Conservation (phyloP, 345 rosid genomes). For the Erucastrum elatum region DNA sequence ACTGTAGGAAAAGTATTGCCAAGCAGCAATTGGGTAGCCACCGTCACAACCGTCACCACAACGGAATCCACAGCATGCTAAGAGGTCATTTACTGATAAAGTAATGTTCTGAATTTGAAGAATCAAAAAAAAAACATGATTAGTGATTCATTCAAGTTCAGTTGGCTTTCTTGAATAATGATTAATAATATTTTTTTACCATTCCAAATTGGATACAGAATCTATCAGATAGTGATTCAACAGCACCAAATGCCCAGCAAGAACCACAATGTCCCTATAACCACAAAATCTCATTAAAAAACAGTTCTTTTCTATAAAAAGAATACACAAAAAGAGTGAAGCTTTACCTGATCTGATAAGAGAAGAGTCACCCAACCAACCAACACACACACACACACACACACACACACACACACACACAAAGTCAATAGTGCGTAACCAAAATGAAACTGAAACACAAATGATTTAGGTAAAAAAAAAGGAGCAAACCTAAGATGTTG, state of each 20-base stretch:
- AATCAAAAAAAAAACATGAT: no score
- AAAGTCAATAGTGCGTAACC: no score
- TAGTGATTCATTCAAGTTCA: no score
- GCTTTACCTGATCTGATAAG: conserved; percentile 65
- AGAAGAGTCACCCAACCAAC: no score
- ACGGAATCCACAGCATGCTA: conserved; percentile 90
- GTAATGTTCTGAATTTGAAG: no score
- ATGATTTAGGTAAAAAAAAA: conserved; percentile 20
- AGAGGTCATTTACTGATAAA: conserved; percentile 85
- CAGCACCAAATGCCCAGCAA: conserved; percentile 99
- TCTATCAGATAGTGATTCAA: conserved; percentile 88
- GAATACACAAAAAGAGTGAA: neutral
- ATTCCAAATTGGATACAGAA: conserved; percentile 80
- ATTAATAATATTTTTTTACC: no score
- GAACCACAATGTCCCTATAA: conserved; percentile 96
- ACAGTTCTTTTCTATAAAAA: neutral
- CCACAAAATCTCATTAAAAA: conserved; percentile 22
- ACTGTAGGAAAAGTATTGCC: conserved; percentile 69
- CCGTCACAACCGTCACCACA: conserved; percentile 93
- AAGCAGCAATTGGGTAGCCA: conserved; percentile 70
- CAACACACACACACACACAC: no score
- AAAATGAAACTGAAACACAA: neutral
- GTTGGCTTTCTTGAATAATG: no score
- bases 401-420: no score
- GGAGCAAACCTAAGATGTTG: conserved; percentile 83